Conservation (phyloP, 177 flowering plant species). For the Telopea speciosissima region DNA sequence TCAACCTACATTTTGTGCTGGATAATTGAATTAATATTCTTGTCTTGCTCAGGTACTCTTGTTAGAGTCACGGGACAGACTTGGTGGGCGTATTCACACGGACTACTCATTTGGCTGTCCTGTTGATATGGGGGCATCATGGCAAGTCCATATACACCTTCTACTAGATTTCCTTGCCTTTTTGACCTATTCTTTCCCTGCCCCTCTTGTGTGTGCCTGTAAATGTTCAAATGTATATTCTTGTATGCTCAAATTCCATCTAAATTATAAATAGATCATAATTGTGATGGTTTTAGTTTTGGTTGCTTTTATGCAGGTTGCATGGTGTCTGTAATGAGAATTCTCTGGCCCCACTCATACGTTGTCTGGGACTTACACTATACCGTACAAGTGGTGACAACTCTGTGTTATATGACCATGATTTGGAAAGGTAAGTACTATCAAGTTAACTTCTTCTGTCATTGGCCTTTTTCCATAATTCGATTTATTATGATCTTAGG, state of each 20-base stretch:
- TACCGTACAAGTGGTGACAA: slow-evolving; percentile 93
- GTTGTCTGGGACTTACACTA: slow-evolving; percentile 61
- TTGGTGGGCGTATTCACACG: slow-evolving; percentile 90
- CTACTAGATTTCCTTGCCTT: neutral
- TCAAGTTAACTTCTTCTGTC: neutral
- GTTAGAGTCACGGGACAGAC: slow-evolving; percentile 82
- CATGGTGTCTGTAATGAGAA: slow-evolving; percentile 99
- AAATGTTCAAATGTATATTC: neutral
- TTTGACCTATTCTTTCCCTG: too few species aligned
- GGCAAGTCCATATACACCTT: slow-evolving; percentile 34
- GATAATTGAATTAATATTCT: neutral
- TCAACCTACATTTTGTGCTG: neutral
- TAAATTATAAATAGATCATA: neutral
- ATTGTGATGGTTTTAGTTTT: neutral
- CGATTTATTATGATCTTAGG: neutral
- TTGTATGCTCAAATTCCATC: neutral
- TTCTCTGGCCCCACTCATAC: slow-evolving; percentile 84
- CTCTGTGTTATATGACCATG: slow-evolving; percentile 90
- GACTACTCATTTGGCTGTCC: slow-evolving; percentile 93
- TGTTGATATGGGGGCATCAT: slow-evolving; percentile 95
- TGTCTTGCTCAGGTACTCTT: slow-evolving; percentile 48
- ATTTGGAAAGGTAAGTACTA: slow-evolving; percentile 60
- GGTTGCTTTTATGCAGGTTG: slow-evolving; percentile 41
- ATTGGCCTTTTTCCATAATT: too few species aligned
- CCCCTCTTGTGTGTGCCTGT: neutral